Evolutionary conservation across 352 stramenopile species (phyloP).

Genomic region (Phytophthora tentaculata): DNA sequence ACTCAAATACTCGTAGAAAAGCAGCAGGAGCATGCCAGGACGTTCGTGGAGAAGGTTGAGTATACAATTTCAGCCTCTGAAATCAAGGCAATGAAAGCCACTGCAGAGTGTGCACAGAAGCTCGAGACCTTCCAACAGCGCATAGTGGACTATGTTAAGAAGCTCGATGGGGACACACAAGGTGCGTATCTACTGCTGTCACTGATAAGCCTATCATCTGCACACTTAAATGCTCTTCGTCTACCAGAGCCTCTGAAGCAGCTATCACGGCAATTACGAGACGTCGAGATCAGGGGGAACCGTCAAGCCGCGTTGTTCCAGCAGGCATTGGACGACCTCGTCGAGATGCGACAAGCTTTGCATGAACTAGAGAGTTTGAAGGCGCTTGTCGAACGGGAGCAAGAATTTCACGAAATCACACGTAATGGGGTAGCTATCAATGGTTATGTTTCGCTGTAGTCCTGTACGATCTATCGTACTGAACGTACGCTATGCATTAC

Average conservation of each 20-base stretch:
- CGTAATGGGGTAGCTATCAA: constrained; percentile 37
- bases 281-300: constrained; percentile 52
- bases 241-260: constrained; percentile 44
- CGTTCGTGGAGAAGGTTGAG: constrained; percentile 50
- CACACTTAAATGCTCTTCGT: not conserved
- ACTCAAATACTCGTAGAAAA: constrained; percentile 52
- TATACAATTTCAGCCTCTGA: constrained; percentile 43
- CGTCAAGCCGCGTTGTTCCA: constrained; percentile 52
- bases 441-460: not conserved
- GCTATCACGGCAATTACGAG: constrained; percentile 42
- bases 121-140: constrained; percentile 58
- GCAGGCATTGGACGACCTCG: constrained; percentile 42
- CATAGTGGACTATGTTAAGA: constrained; percentile 56
- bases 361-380: constrained; percentile 46
- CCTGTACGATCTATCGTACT: not conserved
- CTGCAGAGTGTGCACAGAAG: constrained; percentile 35
- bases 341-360: constrained; percentile 31
- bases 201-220: not conserved
- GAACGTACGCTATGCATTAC: not conserved
- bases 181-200: constrained; percentile 26
- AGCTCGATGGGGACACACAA: constrained; percentile 49
- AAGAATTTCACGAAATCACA: constrained; percentile 35
- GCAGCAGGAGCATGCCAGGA: constrained; percentile 54
- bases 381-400: constrained; percentile 33
- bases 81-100: constrained; percentile 29